Evolutionary conservation across 2,329 filamentous ascomycete species (phyloP), one percentile per base, ranked within the genome.

Genomic region (Aspergillus sp.): DNA sequence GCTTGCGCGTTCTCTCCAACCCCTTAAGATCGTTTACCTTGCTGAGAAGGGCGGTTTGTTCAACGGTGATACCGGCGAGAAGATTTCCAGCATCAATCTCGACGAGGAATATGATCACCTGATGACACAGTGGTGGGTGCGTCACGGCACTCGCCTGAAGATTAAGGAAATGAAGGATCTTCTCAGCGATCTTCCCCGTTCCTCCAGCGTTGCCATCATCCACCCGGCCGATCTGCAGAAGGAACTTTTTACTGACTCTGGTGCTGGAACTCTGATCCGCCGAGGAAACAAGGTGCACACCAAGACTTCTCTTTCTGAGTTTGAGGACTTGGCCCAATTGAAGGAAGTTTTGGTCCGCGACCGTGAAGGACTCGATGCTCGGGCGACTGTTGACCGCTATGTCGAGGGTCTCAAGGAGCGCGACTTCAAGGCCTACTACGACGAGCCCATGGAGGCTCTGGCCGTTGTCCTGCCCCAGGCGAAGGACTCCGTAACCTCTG

Each of bases 131-230:
- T 86, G 90, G 67, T 99, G 93, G 95, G 95, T 96, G 75, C 88
- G 91, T 71, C 96, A 95, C 73, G 95, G 95, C 62, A 98, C 93
- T 39, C 86, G 93, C 62, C 83, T 98, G 64, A 99, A 99, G 87
- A 98, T 99, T 76, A 91, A 90, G 79, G 92, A 99, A 79, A 96
- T 96, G 79, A 96, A 96, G 82, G 92, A 96, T 58, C 84, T 99
- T 27, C 80, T 99, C 52, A 90, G 91, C 66, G 88, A 90, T 50
- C 85, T 99, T 17, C 95, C 95, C 51, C 88, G 91, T 67, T 93
- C 90, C 56, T 97, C 93, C 17, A 96, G 91, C 68, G 93, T 99
- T 50, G 95, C 95, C 61, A 98, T 99, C 70, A 99, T 98, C 67
- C 93, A 98, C 77, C 93, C 95, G 2, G 92, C 90, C 63, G 93